phyloP scores from a whole-genome alignment of 2,329 filamentous ascomycete species.

The Xylariaceae sp. region DNA sequence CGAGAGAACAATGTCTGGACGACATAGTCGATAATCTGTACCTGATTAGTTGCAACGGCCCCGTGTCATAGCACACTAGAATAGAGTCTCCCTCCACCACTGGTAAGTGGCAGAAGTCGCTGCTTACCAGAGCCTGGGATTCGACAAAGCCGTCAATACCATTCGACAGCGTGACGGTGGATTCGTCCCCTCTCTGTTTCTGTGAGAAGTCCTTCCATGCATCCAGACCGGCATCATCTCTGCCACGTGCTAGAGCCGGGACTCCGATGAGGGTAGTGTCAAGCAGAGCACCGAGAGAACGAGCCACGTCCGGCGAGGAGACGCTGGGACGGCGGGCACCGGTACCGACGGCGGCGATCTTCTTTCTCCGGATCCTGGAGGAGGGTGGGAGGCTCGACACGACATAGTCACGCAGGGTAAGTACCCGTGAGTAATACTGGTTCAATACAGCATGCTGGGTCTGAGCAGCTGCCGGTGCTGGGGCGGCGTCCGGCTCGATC shows the following conservation, averaged over 20 bases:
- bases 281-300: slow-evolving; percentile 49
- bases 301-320: slow-evolving; percentile 27
- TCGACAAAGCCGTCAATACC: slow-evolving; percentile 36
- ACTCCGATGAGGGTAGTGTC: slow-evolving; percentile 63
- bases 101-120: too few relatives aligned
- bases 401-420: slow-evolving; percentile 64
- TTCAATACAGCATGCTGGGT: slow-evolving; percentile 55
- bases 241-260: slow-evolving; percentile 23
- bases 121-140: slow-evolving; percentile 58
- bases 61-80: not conserved
- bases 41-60: slow-evolving; percentile 7
- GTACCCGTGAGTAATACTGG: slow-evolving; percentile 58
- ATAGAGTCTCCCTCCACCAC: too few relatives aligned
- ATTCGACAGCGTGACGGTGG: slow-evolving; percentile 44
- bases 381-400: slow-evolving; percentile 56
- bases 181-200: slow-evolving; percentile 51
- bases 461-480: slow-evolving; percentile 7
- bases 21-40: slow-evolving; percentile 66
- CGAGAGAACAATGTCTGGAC: slow-evolving; percentile 71
- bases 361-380: slow-evolving; percentile 55
- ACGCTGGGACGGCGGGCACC: slow-evolving; percentile 8
- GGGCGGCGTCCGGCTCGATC: slow-evolving; percentile 2
- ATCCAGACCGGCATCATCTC: slow-evolving; percentile 36
- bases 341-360: slow-evolving; percentile 40
- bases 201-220: slow-evolving; percentile 58